Evolutionary conservation across 148 eudicot species (phyloP), one percentile per base, ranked within the genome.

Genomic region (Talinum fruticosum): DNA sequence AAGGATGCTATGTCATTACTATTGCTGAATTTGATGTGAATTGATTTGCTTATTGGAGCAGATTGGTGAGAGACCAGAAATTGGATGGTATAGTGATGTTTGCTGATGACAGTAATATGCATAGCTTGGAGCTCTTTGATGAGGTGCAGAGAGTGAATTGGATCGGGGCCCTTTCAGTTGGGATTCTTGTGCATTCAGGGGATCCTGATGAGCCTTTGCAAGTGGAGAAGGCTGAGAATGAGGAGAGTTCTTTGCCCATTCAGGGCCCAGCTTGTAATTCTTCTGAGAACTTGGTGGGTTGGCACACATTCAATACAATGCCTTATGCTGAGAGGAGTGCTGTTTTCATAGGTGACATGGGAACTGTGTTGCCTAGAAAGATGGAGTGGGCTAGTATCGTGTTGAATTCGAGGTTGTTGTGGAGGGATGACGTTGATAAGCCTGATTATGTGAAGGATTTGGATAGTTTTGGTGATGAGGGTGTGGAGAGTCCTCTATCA

Each of bases 21-120:
- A 53, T 37, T 28, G 23, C 24, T 70, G 65, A 36, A 53, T 36
- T 72, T 76, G 59, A 29, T 24, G 74, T 69, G 16, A 45, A 10
- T 62, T 36, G n/a, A 33, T 7, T 74, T 76, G 41, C 72, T 81
- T 51, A n/a, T 80, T 87, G 82, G 75, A 79, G 45, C 92, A 93
- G 99, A 82, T 84, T 87, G 75, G 93, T 91, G 81, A 89, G 93
- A 79, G 90, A 93, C 19, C 75, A 83, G 85, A 91, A 83, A 75
- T 82, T 96, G 75, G 97, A 96, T 85, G 99, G 99, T 19, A 82
- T 93, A 51, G 95, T 96, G 86, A 83, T 89, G 85, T 96, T 96
- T 88, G 97, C 92, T 21, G 99, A 96, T 83, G 99, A 96, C 85
- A 96, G 97, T 87, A 96, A 96, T 84, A 91, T 96, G 97, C 97